Conservation (phyloP, 164 flowering plant genomes). For the Dillenia turbinata region DNA sequence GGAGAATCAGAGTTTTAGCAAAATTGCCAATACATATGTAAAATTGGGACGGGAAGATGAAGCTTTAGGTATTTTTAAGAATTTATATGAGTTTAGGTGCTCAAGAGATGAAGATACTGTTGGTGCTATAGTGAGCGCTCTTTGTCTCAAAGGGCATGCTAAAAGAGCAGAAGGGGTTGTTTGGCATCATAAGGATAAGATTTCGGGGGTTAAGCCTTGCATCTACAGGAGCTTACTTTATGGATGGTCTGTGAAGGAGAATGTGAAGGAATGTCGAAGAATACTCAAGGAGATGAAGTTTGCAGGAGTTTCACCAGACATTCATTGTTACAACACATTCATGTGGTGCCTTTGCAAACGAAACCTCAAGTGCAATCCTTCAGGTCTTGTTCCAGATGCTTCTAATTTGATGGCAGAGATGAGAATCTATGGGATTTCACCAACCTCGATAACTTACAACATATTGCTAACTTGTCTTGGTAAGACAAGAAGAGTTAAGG, state of each 20-base stretch:
- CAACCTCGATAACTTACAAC: constrained; percentile 53
- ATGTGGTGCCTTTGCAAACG: constrained; percentile 58
- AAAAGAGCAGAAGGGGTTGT: constrained; percentile 65
- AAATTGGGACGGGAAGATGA: constrained; percentile 60
- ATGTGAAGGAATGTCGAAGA: constrained; percentile 59
- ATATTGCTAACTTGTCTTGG: constrained; percentile 69
- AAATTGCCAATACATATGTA: constrained; percentile 57
- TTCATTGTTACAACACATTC: constrained; percentile 56
- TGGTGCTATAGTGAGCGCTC: constrained; percentile 51
- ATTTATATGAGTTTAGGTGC: constrained; percentile 59
- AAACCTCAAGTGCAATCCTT: constrained; percentile 59
- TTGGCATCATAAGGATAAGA: constrained; percentile 46
- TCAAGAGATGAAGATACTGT: constrained; percentile 38
- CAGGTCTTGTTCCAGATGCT: constrained; percentile 67
- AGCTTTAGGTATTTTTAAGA: constrained; percentile 73
- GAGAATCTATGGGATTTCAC: constrained; percentile 43
- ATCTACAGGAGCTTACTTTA: constrained; percentile 50
- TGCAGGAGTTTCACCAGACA: constrained; percentile 32
- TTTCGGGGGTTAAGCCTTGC: constrained; percentile 33
- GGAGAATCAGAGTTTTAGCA: constrained; percentile 47
- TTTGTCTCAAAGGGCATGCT: constrained; percentile 70
- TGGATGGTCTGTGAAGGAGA: constrained; percentile 58
- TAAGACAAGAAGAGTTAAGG: constrained; percentile 68
- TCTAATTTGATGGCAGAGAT: constrained; percentile 66
- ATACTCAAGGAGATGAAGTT: constrained; percentile 59